phyloP scores from a whole-genome alignment of 2,329 filamentous ascomycete species.

The Zalaria sp. region DNA sequence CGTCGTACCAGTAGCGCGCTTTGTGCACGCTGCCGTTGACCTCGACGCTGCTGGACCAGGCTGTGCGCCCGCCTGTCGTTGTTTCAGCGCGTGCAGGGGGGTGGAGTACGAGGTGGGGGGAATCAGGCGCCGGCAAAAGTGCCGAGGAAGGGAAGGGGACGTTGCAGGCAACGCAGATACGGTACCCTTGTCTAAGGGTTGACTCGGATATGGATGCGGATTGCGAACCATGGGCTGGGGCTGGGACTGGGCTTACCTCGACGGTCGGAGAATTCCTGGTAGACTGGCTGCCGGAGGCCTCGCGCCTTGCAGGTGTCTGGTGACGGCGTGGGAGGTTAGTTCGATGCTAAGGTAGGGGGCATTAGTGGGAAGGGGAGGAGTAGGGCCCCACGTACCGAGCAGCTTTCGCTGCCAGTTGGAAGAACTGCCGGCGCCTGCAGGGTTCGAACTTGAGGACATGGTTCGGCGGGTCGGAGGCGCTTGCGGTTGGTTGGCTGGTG shows the following conservation, averaged over 20 bases:
- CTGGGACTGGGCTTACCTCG: slow-evolving; percentile 2
- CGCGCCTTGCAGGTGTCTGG: slow-evolving; percentile 30
- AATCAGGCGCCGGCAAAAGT: neutral
- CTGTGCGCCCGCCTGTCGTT: slow-evolving; percentile 63
- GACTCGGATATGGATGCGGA: too few species aligned
- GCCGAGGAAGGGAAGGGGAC: neutral
- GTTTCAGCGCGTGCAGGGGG: too few species aligned
- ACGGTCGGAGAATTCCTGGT: slow-evolving; percentile 6
- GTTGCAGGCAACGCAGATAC: neutral
- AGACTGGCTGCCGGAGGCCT: slow-evolving; percentile 5
- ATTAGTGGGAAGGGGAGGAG: too few species aligned
- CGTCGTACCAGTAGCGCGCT: slow-evolving; percentile 88
- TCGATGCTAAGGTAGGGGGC: too few species aligned
- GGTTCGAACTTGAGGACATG: too few species aligned
- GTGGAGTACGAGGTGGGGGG: neutral
- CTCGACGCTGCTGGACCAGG: slow-evolving; percentile 74
- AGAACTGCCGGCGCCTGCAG: too few species aligned
- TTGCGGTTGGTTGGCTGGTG: too few species aligned
- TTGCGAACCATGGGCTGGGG: too few species aligned
- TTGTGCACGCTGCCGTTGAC: slow-evolving; percentile 49
- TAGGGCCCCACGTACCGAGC: slow-evolving; percentile 13
- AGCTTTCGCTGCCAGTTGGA: slow-evolving; percentile 13
- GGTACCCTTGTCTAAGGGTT: too few species aligned
- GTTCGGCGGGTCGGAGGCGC: too few species aligned
- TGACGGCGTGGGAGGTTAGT: slow-evolving; percentile 1